Evolutionary conservation across 257 asterid genomes (phyloP).

Genomic region (Voacanga thouarsii): DNA sequence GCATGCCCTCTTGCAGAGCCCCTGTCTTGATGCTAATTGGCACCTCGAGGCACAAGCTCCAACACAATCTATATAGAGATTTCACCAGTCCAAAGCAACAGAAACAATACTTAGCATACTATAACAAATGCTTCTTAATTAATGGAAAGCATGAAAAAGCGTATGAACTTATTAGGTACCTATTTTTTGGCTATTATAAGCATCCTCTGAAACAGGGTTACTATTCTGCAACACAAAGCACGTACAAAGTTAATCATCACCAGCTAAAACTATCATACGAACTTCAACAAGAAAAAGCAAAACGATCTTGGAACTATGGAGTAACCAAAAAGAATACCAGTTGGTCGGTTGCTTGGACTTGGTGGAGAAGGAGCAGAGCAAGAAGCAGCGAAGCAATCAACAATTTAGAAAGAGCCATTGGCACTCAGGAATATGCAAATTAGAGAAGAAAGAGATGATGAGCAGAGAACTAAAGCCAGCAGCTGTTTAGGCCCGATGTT

Average conservation of each 20-base stretch:
- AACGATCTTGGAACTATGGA: neutral
- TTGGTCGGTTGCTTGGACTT: slow-evolving; percentile 46
- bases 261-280: neutral
- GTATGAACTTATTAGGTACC: slow-evolving; percentile 22
- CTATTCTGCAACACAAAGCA: slow-evolving; percentile 38
- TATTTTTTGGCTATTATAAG: slow-evolving; percentile 15
- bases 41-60: slow-evolving; percentile 57
- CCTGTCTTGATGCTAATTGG: slow-evolving; percentile 46
- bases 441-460: neutral
- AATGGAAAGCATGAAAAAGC: neutral
- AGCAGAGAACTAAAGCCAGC: no score
- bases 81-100: no score
- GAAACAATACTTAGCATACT: neutral
- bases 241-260: neutral
- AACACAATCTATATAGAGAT: slow-evolving; percentile 41
- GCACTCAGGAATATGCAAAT: neutral
- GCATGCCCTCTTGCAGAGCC: slow-evolving; percentile 63
- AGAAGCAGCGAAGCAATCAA: slow-evolving; percentile 37
- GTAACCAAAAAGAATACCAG: slow-evolving; percentile 22
- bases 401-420: slow-evolving; percentile 51
- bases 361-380: slow-evolving; percentile 39
- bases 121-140: neutral
- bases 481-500: no score
- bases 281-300: neutral
- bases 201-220: slow-evolving; percentile 25